These are phyloP conservation scores for Kluyveromyces sp. DNA, from an alignment of 1,139 yeast species.

Conservation along the genomic window DNA sequence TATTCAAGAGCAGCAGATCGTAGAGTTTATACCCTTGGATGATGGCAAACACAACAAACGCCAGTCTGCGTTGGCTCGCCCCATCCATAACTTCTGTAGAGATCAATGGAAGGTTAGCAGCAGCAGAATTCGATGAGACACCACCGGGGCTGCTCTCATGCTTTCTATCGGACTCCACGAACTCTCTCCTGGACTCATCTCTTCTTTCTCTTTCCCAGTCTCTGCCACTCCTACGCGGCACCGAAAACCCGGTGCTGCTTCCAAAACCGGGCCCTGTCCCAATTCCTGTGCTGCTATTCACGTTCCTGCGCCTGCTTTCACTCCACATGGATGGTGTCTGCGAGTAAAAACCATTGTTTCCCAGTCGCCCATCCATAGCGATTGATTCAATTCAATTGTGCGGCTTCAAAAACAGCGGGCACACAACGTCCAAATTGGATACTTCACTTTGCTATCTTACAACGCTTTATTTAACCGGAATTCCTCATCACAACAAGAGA, in stretches of 20 bases:
- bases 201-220: neutral
- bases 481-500: too few species aligned
- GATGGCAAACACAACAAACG: constrained; percentile 57
- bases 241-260: neutral
- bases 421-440: neutral
- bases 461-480: too few species aligned
- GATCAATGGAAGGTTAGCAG: constrained; percentile 36
- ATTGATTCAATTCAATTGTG: neutral
- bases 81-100: constrained; percentile 57
- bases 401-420: neutral
- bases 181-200: neutral
- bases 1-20: constrained; percentile 46
- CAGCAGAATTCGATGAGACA: neutral
- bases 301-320: constrained; percentile 4
- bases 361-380: constrained; percentile 4
- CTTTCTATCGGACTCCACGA: neutral
- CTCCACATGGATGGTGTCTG: constrained; percentile 7
- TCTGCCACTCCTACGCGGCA: neutral
- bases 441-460: neutral
- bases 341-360: constrained; percentile 1
- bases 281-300: neutral
- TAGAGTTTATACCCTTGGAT: constrained; percentile 78
- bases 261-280: neutral
- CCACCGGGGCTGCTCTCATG: neutral
- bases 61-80: constrained; percentile 72